Evolutionary conservation across 768 basidiomycete species (phyloP).

Genomic region (Chalciporus chontae): DNA sequence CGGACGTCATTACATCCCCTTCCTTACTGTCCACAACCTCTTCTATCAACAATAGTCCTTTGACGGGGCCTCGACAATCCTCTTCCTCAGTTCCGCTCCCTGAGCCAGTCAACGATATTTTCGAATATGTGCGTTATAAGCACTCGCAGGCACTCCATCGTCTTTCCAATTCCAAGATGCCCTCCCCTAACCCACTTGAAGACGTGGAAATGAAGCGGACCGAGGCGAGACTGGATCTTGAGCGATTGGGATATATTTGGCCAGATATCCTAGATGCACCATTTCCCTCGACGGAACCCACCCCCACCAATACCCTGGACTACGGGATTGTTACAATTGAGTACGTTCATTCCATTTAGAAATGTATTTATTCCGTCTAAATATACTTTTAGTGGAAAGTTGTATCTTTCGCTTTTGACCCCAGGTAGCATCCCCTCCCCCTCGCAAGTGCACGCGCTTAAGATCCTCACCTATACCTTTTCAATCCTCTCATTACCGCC

Average conservation of each 20-base stretch:
- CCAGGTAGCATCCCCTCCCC: conserved; percentile 48
- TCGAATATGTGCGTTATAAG: conserved; percentile 21
- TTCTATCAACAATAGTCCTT: not conserved
- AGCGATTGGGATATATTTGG: conserved; percentile 39
- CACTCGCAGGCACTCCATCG: conserved; percentile 25
- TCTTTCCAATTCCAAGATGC: conserved; percentile 21
- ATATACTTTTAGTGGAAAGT: conserved; percentile 24
- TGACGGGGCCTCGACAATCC: not conserved
- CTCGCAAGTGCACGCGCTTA: conserved; percentile 55
- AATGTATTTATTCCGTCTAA: conserved; percentile 2
- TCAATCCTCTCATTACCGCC: conserved; percentile 54
- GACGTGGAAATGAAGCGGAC: conserved; percentile 15
- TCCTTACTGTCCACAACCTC: not conserved
- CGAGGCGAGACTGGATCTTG: conserved; percentile 27
- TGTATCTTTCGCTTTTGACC: conserved; percentile 51
- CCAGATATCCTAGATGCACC: conserved; percentile 40
- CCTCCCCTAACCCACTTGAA: conserved; percentile 8
- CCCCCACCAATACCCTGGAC: conserved; percentile 25
- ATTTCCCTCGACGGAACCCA: conserved; percentile 22
- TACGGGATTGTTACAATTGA: conserved; percentile 28
- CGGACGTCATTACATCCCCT: conserved; percentile 27
- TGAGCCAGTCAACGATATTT: conserved; percentile 1
- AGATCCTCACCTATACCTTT: conserved; percentile 37
- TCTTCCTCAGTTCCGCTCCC: not conserved
- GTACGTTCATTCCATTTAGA: conserved; percentile 10